Evolutionary conservation across 2,329 filamentous ascomycete genomes (phyloP).

Genomic region (Fusarium coicis): DNA sequence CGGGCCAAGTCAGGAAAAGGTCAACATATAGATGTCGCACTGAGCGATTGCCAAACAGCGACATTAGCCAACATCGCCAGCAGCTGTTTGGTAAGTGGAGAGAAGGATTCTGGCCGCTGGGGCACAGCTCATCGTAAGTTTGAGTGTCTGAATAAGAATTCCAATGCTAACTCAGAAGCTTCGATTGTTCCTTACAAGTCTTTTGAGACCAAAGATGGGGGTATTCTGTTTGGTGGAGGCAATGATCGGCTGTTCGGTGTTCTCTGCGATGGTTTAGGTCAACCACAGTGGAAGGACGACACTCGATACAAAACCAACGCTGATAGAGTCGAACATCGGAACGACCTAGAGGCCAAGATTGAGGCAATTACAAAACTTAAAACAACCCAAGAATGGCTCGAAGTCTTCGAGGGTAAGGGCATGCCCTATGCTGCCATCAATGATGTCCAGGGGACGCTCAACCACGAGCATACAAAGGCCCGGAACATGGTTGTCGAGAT

Average conservation of each 20-base stretch:
- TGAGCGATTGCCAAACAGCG: constrained; percentile 95
- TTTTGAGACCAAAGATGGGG: constrained; percentile 79
- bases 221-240: constrained; percentile 76
- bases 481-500: constrained; percentile 91
- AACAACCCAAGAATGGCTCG: constrained; percentile 89
- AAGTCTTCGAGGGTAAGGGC: constrained; percentile 86
- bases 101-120: constrained; percentile 91
- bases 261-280: constrained; percentile 68
- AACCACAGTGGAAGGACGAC: constrained; percentile 69
- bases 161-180: constrained; percentile 59
- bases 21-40: constrained; percentile 89
- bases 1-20: constrained; percentile 80
- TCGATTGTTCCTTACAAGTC: constrained; percentile 96
- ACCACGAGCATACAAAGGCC: constrained; percentile 85
- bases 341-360: constrained; percentile 80
- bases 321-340: constrained; percentile 75
- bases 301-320: constrained; percentile 70
- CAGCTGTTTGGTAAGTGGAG: constrained; percentile 86
- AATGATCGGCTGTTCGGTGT: constrained; percentile 76
- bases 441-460: constrained; percentile 85
- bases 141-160: not conserved
- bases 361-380: constrained; percentile 78
- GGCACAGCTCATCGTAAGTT: constrained; percentile 89
- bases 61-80: constrained; percentile 96
- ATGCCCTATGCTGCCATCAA: constrained; percentile 96